A percentile compares a stretch with the other conserved stretches of the same genome.
Evolutionary conservation across 257 asterid genomes (phyloP).

Genomic region (Oldenlandia corymbosa): DNA sequence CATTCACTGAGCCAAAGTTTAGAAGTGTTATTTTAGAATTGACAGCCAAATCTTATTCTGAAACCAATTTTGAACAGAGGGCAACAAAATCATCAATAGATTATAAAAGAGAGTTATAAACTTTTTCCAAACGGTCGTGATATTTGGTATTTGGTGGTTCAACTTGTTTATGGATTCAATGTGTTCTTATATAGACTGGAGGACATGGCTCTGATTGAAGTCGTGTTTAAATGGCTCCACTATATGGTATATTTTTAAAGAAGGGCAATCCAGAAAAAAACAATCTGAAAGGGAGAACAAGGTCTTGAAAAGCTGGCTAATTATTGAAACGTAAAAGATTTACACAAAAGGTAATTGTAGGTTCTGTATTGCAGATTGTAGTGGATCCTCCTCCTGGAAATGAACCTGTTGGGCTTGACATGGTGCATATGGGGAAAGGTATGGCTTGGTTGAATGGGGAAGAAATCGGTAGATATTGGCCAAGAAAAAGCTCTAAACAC

Average conservation of each 20-base stretch:
- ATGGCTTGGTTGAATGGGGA: conserved; percentile 90
- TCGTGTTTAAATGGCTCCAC: neutral
- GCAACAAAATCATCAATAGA: neutral
- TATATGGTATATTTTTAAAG: neutral
- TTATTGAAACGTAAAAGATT: neutral
- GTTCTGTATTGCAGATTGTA: conserved; percentile 43
- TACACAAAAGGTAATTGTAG: neutral
- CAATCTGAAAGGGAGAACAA: neutral
- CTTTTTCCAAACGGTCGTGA: neutral
- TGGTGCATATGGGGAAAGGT: conserved; percentile 93
- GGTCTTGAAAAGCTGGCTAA: neutral
- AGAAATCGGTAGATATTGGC: conserved; percentile 91
- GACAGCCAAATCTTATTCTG: too few species aligned
- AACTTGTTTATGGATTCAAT: neutral
- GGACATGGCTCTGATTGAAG: neutral
- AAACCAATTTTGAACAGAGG: neutral
- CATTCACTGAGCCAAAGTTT: too few species aligned
- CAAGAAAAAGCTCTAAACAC: conserved; percentile 57
- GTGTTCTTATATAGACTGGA: too few species aligned
- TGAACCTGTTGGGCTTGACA: conserved; percentile 82
- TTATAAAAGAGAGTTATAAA: neutral
- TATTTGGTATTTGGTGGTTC: neutral
- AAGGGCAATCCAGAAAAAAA: too few species aligned
- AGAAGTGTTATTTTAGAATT: neutral
- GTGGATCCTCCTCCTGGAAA: conserved; percentile 74